Conservation (phyloP, 2,329 filamentous ascomycete species). For the Fusarium sp. region DNA sequence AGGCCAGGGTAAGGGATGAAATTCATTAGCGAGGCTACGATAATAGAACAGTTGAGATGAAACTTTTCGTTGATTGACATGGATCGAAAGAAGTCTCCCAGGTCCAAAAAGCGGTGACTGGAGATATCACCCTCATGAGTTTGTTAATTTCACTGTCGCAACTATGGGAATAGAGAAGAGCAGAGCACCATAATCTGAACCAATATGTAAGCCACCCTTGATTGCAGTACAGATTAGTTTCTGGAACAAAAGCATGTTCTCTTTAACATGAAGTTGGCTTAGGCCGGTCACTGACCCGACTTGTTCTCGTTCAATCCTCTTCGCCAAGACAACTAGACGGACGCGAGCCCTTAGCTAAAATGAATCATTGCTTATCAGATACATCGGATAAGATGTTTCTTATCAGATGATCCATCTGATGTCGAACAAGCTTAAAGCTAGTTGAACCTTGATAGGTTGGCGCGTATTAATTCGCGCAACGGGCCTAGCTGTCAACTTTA, state of each 20-base stretch:
- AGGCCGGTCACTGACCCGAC: neutral
- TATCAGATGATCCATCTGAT: neutral
- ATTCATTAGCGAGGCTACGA: too few relatives aligned
- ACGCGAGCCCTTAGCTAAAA: neutral
- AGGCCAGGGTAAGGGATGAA: too few relatives aligned
- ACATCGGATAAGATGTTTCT: accelerated
- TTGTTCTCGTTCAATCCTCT: neutral
- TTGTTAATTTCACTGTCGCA: too few relatives aligned
- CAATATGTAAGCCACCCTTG: accelerated
- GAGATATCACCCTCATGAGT: too few relatives aligned
- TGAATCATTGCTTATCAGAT: neutral
- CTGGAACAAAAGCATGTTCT: accelerated
- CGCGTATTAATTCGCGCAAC: neutral
- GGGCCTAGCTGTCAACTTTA: neutral
- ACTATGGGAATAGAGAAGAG: accelerated
- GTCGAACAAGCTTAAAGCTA: neutral
- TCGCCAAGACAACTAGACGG: accelerated
- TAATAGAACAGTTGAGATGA: too few relatives aligned
- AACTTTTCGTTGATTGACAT: too few relatives aligned
- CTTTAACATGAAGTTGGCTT: neutral
- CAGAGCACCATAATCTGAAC: accelerated
- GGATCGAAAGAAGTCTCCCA: too few relatives aligned
- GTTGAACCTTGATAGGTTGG: neutral
- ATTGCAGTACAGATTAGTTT: neutral
- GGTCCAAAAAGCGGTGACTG: too few relatives aligned